These are phyloP conservation scores for Rhizophagus sp. DNA, from an alignment of 192 early-diverging fungal genomes.

Conservation along the genomic window DNA sequence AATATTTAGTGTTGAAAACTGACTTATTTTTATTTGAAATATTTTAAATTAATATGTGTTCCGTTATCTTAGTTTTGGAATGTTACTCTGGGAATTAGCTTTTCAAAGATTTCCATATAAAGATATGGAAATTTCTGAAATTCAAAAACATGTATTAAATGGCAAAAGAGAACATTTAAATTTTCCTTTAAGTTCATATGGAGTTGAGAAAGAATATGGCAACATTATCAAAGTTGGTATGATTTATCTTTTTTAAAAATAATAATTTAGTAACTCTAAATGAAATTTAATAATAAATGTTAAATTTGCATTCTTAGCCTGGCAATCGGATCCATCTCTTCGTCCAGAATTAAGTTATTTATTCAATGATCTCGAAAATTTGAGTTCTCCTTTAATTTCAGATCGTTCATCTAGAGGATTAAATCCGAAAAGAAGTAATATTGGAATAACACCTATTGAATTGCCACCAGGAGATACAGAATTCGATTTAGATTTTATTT, in stretches of 20 bases:
- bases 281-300: too few species aligned
- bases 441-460: not conserved
- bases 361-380: too few species aligned
- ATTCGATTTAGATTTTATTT: not conserved
- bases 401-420: too few species aligned
- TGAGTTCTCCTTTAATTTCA: too few species aligned
- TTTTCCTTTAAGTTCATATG: not conserved
- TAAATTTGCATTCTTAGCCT: too few species aligned
- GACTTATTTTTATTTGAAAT: not conserved
- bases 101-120: not conserved
- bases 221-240: not conserved
- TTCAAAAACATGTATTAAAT: not conserved
- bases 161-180: not conserved
- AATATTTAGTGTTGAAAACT: not conserved
- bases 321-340: too few species aligned
- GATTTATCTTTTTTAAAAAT: not conserved
- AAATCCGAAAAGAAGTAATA: not conserved
- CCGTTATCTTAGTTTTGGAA: not conserved
- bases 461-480: not conserved
- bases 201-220: not conserved
- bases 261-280: too few species aligned
- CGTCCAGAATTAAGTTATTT: too few species aligned
- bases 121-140: not conserved
- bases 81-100: conserved; percentile 8
- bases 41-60: not conserved